phyloP scores from a whole-genome alignment of 345 rosid genomes.

The Camelina sativa region DNA sequence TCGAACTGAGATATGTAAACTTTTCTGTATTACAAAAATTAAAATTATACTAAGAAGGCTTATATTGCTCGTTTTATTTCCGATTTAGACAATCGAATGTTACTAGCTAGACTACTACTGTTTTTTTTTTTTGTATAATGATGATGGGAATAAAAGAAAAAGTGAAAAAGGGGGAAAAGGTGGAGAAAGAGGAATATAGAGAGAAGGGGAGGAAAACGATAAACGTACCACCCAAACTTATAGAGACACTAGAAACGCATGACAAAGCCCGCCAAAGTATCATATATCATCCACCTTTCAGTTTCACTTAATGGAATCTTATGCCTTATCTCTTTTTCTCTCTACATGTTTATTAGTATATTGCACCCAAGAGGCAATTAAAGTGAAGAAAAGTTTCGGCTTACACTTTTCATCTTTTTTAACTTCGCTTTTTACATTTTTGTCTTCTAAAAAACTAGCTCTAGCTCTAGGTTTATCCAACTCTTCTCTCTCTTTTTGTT shows the following conservation, averaged over 20 bases:
- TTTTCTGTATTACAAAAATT: no score
- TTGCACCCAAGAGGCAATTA: slow-evolving; percentile 19
- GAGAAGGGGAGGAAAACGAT: slow-evolving; percentile 37
- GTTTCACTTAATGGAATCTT: slow-evolving; percentile 46
- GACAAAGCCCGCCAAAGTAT: slow-evolving; percentile 27
- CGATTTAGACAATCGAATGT: neutral
- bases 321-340: slow-evolving; percentile 45
- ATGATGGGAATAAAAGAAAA: slow-evolving; percentile 16
- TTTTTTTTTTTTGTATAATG: neutral
- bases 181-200: slow-evolving; percentile 37
- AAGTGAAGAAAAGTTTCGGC: slow-evolving; percentile 2
- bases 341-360: slow-evolving; percentile 24
- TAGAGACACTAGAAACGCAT: slow-evolving; percentile 44
- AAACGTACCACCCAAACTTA: slow-evolving; percentile 42
- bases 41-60: no score
- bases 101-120: neutral
- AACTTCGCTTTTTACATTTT: neutral
- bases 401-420: slow-evolving; percentile 27
- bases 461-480: neutral
- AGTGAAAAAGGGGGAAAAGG: slow-evolving; percentile 24
- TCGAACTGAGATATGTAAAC: no score
- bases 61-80: no score
- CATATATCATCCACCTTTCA: slow-evolving; percentile 42
- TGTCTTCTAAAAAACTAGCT: slow-evolving; percentile 5
- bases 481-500: neutral